Percentiles rank a stretch among this genome's conserved stretches.
phyloP scores from a whole-genome alignment of 2,329 filamentous ascomycete genomes.

The Grosmannia huntii region DNA sequence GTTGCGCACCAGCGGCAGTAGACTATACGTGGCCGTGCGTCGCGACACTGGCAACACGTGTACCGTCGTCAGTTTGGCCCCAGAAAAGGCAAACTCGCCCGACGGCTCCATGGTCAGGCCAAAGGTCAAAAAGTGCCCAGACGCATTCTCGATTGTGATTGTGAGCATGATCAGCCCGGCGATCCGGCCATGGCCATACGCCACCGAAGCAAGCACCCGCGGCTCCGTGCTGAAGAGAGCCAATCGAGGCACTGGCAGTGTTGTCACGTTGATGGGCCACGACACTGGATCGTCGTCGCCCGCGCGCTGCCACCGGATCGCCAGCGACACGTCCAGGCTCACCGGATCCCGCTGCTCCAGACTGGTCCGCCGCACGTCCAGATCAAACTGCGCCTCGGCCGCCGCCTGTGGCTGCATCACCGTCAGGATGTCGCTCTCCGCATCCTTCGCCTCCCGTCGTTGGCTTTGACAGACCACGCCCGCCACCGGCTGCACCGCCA shows the following conservation, averaged over 20 bases:
- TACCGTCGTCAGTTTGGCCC: constrained; percentile 66
- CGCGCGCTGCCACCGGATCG: constrained; percentile 63
- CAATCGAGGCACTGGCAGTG: constrained; percentile 66
- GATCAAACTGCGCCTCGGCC: constrained; percentile 57
- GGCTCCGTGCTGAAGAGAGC: constrained; percentile 74
- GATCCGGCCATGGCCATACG: constrained; percentile 13
- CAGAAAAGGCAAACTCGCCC: constrained; percentile 87
- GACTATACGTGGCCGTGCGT: constrained; percentile 56
- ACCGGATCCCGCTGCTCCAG: constrained; percentile 73
- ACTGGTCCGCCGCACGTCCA: constrained; percentile 61
- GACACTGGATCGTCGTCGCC: constrained; percentile 14
- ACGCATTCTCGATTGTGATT: constrained; percentile 79
- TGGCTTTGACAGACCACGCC: constrained; percentile 45
- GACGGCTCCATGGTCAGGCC: constrained; percentile 83
- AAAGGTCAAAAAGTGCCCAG: constrained; percentile 88
- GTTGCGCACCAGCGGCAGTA: constrained; percentile 55
- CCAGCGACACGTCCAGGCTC: constrained; percentile 60
- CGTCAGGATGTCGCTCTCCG: too few relatives aligned
- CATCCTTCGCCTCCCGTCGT: constrained; percentile 22
- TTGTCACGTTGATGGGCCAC: constrained; percentile 43
- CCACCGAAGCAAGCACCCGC: constrained; percentile 56
- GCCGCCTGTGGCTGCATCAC: constrained; percentile 53
- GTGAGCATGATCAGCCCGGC: constrained; percentile 22
- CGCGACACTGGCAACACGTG: constrained; percentile 75
- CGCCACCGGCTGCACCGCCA: constrained; percentile 35